Base-by-base conservation (phyloP, 169 alveolate genomes). In the Plasmodium relictum region DNA sequence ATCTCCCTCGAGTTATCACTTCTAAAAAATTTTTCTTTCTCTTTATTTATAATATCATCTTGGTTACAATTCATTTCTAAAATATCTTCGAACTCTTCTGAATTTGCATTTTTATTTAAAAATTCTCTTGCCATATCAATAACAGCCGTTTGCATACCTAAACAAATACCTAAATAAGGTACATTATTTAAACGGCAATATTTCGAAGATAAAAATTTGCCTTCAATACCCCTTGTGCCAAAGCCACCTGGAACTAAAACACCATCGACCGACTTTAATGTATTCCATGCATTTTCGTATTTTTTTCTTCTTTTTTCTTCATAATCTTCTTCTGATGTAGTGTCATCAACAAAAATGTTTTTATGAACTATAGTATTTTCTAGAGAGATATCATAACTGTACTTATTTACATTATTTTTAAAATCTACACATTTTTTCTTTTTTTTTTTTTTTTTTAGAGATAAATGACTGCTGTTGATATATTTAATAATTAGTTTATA, bases 161-260 rank as follows among this genome's bases (percentile, higher is more conserved):
- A 94, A 85, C 99, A 98, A 26, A 97, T 96, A 20, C 99, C 99
- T 61, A 97, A 88, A 85, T 90, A 95, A 12, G 99, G 99, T 31
- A 95, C 74, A 54, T 95, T 94, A 71, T 92, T 93, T 48, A 88
- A 88, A 54, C 99, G 89, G 74, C 99, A 97, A 87, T 95, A 96
- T 71, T 96, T 45, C 37, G 95, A 94, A n/a, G 98, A 96, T 61
- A 88, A 78, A 73, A 93, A 93, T 71, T 97, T 98, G 8, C 99
- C 99, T 69, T 93, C 94, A 52, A 95, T 88, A 14, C 99, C 99
- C 48, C 99, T 92, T 31, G 96, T 94, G 0, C 99, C 99, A 93
- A 97, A 98, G 8, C 99, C 99, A 6, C 97, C 99, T 5, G 99
- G 99, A 20, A 97, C 97, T 42, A 98, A 95, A 44, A 98, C 97